These are phyloP conservation scores for Grifola frondosa DNA, from an alignment of 1,284 basidiomycete species.

Conservation along the genomic window DNA sequence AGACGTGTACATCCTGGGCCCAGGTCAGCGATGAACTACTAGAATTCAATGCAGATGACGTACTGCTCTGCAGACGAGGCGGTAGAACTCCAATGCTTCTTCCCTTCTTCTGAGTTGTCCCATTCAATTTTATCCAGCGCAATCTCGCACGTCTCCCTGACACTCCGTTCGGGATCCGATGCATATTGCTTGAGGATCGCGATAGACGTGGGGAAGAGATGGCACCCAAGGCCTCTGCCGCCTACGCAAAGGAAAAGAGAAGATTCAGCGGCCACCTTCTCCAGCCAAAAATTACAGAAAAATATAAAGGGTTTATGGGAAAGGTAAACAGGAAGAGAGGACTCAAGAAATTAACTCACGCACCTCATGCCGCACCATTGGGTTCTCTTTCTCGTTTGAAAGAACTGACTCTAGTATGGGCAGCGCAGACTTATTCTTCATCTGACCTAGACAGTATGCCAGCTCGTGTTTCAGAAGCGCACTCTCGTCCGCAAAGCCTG, in stretches of 20 bases:
- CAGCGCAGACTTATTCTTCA: slow-evolving; percentile 74
- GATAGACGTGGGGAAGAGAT: slow-evolving; percentile 74
- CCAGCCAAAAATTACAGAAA: too few relatives aligned
- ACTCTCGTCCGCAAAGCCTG: slow-evolving; percentile 86
- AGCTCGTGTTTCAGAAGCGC: slow-evolving; percentile 96
- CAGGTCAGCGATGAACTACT: neutral
- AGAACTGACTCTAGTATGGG: slow-evolving; percentile 81
- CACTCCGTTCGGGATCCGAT: slow-evolving; percentile 73
- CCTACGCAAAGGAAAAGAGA: slow-evolving; percentile 46
- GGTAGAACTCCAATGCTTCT: slow-evolving; percentile 39
- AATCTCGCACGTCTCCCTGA: slow-evolving; percentile 97
- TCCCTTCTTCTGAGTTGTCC: slow-evolving; percentile 80
- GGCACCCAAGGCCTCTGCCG: slow-evolving; percentile 97
- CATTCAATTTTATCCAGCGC: slow-evolving; percentile 94
- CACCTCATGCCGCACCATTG: slow-evolving; percentile 98
- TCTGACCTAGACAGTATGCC: slow-evolving; percentile 96
- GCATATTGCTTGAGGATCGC: slow-evolving; percentile 76
- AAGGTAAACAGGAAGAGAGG: neutral
- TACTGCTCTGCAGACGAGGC: slow-evolving; percentile 34
- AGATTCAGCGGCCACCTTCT: too few relatives aligned
- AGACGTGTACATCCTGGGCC: slow-evolving; percentile 72
- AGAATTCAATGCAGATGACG: too few relatives aligned
- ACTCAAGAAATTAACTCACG: slow-evolving; percentile 19
- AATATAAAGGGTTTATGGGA: neutral
- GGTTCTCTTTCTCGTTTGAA: slow-evolving; percentile 71